A percentile compares a stretch with the other conserved stretches of the same genome.
These are phyloP conservation scores for Aegilops tauschii DNA, from an alignment of 176 grass and related monocot species.

Conservation along the genomic window DNA sequence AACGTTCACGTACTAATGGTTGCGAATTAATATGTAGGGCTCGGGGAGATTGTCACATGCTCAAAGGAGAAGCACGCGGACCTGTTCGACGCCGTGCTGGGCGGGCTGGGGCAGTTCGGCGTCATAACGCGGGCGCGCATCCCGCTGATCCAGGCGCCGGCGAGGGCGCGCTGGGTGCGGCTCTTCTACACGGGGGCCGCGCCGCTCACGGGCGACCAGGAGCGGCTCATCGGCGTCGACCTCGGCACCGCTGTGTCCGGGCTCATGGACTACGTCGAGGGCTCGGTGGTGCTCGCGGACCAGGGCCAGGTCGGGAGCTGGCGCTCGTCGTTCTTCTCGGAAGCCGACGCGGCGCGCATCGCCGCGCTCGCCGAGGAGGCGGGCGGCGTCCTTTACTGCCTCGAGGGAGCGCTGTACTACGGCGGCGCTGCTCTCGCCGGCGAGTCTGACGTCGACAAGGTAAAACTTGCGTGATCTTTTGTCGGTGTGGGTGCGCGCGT, in stretches of 20 bases:
- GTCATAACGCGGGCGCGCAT: constrained; percentile 72
- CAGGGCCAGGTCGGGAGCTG: constrained; percentile 24
- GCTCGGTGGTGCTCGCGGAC: constrained; percentile 25
- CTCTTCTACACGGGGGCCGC: constrained; percentile 42
- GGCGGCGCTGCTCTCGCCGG: constrained; percentile 9
- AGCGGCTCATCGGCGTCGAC: constrained; percentile 38
- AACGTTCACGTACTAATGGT: neutral
- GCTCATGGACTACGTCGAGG: constrained; percentile 64
- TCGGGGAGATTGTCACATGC: constrained; percentile 50
- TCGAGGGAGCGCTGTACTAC: constrained; percentile 63
- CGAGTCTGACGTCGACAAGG: constrained; percentile 26
- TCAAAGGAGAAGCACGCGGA: constrained; percentile 30
- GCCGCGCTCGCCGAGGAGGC: constrained; percentile 10
- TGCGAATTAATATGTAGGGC: neutral
- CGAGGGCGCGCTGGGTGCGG: constrained; percentile 50
- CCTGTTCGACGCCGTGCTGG: constrained; percentile 63
- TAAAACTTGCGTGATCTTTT: neutral
- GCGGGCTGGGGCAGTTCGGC: constrained; percentile 68
- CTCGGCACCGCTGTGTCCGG: constrained; percentile 17
- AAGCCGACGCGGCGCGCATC: neutral
- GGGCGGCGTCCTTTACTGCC: constrained; percentile 47
- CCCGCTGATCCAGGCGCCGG: constrained; percentile 39
- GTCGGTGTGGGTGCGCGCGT: neutral
- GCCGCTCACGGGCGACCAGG: constrained; percentile 43
- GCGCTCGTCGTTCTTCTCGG: constrained; percentile 42